Evolutionary conservation across 176 grass and related monocot genomes (phyloP), one percentile per base, ranked within the genome.

Genomic region (Triticum timopheevii): DNA sequence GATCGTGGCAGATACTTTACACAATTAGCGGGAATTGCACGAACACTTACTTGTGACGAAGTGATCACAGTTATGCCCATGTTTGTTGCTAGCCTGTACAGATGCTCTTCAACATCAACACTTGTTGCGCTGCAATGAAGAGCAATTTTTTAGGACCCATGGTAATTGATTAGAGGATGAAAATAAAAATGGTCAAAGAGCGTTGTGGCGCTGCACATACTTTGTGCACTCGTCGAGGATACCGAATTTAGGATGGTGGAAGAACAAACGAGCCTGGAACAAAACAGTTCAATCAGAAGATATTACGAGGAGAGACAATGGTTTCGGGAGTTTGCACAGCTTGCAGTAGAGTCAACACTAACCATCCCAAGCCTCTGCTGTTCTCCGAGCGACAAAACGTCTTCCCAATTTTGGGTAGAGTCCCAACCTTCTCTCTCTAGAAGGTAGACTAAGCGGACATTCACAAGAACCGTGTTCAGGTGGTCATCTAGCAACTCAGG

Each of bases 301-400:
- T 35, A 17, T 52, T 19, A 66, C 50, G 39, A 31, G 3, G 40
- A 34, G 22, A 75, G 23, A 50, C 44, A 17, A 4, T 64, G 24
- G 22, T 61, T 70, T 34, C 38, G 6, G 16, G 54, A 19, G 45
- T 23, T 35, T 47, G 52, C 39, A 42, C 10, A 36, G 23, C 10
- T 66, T 85, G 31, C 27, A 82, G 67, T 54, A n/a, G 33, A 73
- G 70, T 39, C 15, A 56, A 77, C 35, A 89, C 89, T 83, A 27
- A 98, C 96, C 96, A 98, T 98, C 82, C 93, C 96, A 15, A 98
- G 93, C 87, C 96, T 94, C 78, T 96, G 96, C 67, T 98, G 96
- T 69, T 98, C 96, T 76, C 96, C 96, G 78, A 98, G 80, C 0
- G 96, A 98, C 34, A 98, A 82, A 88, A 94, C 84, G 80, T 98